Evolutionary conservation across 805 yeast species (phyloP).

Genomic region (Starmerella gropengiesseri): DNA sequence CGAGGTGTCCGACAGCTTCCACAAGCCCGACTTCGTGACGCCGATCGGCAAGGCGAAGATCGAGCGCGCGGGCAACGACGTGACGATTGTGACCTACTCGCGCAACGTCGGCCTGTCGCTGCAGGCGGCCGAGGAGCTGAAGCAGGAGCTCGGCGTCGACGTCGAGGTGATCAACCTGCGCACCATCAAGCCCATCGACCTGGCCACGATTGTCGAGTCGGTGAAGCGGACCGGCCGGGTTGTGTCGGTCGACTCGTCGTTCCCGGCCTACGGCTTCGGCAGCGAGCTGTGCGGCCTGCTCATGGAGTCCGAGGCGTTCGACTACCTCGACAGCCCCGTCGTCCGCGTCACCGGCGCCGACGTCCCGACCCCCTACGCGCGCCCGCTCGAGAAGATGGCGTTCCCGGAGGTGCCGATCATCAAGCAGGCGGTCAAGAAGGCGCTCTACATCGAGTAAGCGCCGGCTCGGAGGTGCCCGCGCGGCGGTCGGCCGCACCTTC

Average conservation of each 20-base stretch:
- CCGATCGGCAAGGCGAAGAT: conserved; percentile 95
- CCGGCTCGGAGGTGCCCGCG: no score
- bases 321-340: conserved; percentile 95
- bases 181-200: conserved; percentile 92
- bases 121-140: conserved; percentile 79
- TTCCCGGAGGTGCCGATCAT: conserved; percentile 95
- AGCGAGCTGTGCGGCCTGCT: conserved; percentile 95
- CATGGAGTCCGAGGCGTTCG: conserved; percentile 97
- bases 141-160: conserved; percentile 72
- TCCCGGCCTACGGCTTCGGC: conserved; percentile 98
- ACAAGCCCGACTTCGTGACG: conserved; percentile 75
- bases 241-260: conserved; percentile 92
- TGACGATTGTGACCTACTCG: conserved; percentile 81
- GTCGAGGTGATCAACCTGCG: conserved; percentile 94
- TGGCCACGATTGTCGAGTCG: conserved; percentile 70
- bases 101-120: conserved; percentile 80
- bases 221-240: conserved; percentile 95
- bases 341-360: conserved; percentile 99
- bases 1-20: conserved; percentile 79
- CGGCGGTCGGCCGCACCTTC: no score
- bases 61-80: conserved; percentile 85
- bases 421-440: conserved; percentile 51
- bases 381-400: conserved; percentile 91
- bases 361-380: conserved; percentile 98
- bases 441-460: conserved; percentile 31